Evolutionary conservation across 768 basidiomycete species (phyloP).

Genomic region (Kwoniella mangroviensis): DNA sequence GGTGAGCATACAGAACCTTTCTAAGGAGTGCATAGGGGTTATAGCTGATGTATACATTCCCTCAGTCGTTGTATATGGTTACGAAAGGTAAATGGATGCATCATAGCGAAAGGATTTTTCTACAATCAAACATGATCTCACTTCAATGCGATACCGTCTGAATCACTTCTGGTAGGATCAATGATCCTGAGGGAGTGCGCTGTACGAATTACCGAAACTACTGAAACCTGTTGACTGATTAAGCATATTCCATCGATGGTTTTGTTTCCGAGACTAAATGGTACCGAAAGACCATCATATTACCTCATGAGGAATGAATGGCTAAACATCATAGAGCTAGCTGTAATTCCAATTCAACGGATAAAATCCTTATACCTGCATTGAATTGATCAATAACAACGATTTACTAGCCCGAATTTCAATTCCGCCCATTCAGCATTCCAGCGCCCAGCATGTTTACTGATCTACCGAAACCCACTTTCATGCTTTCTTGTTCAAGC

Average conservation of each 20-base stretch:
- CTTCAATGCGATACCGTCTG: too few relatives aligned
- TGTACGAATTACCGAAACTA: too few relatives aligned
- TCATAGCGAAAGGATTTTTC: not conserved
- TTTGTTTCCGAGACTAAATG: too few relatives aligned
- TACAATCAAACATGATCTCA: not conserved
- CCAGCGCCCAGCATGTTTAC: not conserved
- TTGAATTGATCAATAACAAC: not conserved
- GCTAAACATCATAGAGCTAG: constrained; percentile 1
- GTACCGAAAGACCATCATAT: not conserved
- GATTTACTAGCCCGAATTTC: constrained; percentile 16
- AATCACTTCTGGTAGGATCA: too few relatives aligned
- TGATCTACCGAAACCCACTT: not conserved
- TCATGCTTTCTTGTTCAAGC: constrained; percentile 1
- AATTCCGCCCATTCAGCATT: constrained; percentile 22
- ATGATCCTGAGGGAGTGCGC: too few relatives aligned
- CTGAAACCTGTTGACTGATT: not conserved
- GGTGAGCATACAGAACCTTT: too few relatives aligned
- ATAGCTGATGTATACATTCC: not conserved
- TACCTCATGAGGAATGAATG: not conserved
- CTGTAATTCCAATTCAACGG: constrained; percentile 10
- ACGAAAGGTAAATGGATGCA: not conserved
- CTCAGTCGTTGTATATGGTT: not conserved
- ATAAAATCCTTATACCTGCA: not conserved
- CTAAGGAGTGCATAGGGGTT: not conserved
- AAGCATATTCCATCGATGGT: not conserved